A percentile compares a stretch with the other conserved stretches of the same genome.
These are phyloP conservation scores for Fragaria vesca DNA, from an alignment of 306 rosid species.

Conservation along the genomic window DNA sequence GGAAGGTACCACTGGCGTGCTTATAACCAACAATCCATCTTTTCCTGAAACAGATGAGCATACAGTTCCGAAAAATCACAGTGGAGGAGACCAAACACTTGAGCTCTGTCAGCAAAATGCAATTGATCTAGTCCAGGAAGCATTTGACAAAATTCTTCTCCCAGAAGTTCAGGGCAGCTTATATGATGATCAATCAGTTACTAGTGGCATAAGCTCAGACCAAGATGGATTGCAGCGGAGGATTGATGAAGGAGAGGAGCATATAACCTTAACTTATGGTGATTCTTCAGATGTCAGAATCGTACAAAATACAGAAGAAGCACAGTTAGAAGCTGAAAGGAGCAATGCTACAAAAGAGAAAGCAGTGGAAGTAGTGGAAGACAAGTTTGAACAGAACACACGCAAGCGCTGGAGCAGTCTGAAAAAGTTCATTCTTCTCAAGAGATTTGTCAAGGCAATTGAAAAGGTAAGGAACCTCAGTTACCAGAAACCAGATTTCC, in stretches of 20 bases:
- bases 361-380: slow-evolving; percentile 27
- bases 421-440: slow-evolving; percentile 63
- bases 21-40: slow-evolving; percentile 31
- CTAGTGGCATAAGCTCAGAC: slow-evolving; percentile 32
- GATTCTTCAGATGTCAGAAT: slow-evolving; percentile 28
- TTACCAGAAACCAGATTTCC: slow-evolving; percentile 30
- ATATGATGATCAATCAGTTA: slow-evolving; percentile 26
- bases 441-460: slow-evolving; percentile 82
- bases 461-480: slow-evolving; percentile 64
- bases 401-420: slow-evolving; percentile 80
- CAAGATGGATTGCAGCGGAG: slow-evolving; percentile 27
- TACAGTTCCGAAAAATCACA: slow-evolving; percentile 30
- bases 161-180: slow-evolving; percentile 54
- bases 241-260: slow-evolving; percentile 32
- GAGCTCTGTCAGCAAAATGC: slow-evolving; percentile 39
- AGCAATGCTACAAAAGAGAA: slow-evolving; percentile 21
- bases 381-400: slow-evolving; percentile 34
- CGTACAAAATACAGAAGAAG: slow-evolving; percentile 19
- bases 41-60: slow-evolving; percentile 30
- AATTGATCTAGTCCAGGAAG: slow-evolving; percentile 71
- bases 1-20: slow-evolving; percentile 20
- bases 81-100: slow-evolving; percentile 22
- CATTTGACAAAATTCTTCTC: slow-evolving; percentile 82
- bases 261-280: slow-evolving; percentile 18
- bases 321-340: slow-evolving; percentile 18